Conservation (phyloP, 192 early-diverging fungal species). For the Umbelopsis vinacea region DNA sequence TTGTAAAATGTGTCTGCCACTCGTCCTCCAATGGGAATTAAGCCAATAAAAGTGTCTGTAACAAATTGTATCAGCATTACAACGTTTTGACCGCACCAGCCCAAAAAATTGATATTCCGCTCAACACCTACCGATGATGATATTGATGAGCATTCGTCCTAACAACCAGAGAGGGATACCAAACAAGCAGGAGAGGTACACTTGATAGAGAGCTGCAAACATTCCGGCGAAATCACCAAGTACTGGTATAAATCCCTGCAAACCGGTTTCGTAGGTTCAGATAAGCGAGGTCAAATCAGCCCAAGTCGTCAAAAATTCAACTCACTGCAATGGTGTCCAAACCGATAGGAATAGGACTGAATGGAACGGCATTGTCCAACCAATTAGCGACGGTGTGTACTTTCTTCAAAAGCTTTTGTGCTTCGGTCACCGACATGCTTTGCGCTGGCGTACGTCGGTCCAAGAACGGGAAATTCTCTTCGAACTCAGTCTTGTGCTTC, state of each 20-base stretch:
- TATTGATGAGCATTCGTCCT: slow-evolving; percentile 26
- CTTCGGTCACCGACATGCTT: slow-evolving; percentile 4
- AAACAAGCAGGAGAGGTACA: slow-evolving; percentile 28
- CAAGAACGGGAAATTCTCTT: slow-evolving; percentile 17
- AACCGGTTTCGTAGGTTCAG: neutral
- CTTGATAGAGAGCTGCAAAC: slow-evolving; percentile 31
- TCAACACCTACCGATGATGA: slow-evolving; percentile 17
- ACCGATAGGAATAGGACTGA: slow-evolving; percentile 32
- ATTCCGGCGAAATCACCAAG: slow-evolving; percentile 24
- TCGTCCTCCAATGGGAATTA: slow-evolving; percentile 29
- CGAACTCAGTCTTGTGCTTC: slow-evolving; percentile 18
- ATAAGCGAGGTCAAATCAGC: neutral
- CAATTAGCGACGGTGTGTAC: slow-evolving; percentile 18
- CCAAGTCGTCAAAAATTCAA: neutral
- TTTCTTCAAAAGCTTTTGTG: slow-evolving; percentile 19
- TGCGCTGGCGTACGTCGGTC: slow-evolving; percentile 2
- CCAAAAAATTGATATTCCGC: neutral
- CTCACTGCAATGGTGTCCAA: slow-evolving; percentile 32
- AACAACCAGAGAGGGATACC: slow-evolving; percentile 37
- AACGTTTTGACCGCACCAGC: neutral
- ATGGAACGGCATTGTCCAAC: slow-evolving; percentile 34
- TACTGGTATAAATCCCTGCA: slow-evolving; percentile 33
- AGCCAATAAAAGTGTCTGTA: slow-evolving; percentile 23
- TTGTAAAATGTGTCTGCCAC: slow-evolving; percentile 34
- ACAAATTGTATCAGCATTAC: neutral